Conservation (phyloP, 2,329 filamentous ascomycete species). For the Aspergillus alliaceus region DNA sequence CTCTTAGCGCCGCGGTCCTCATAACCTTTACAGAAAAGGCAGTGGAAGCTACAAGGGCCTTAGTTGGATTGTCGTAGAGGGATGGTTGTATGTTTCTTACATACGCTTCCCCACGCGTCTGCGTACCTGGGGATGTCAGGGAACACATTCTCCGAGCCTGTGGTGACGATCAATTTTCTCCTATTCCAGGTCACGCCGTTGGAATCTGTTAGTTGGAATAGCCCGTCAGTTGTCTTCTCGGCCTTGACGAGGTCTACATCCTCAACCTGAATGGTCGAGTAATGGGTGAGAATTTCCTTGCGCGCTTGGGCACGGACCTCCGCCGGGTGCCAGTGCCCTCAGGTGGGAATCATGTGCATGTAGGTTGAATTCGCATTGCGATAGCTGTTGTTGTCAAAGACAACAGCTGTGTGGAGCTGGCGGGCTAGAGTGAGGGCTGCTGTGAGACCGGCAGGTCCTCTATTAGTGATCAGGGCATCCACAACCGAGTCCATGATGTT, state of each 20-base stretch:
- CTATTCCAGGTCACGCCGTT: conserved; percentile 44
- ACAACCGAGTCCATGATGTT: background rate
- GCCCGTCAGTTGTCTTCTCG: background rate
- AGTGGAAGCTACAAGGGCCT: too few relatives aligned
- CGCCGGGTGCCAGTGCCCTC: conserved; percentile 35
- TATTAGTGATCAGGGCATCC: conserved; percentile 40
- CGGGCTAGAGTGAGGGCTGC: conserved; percentile 42
- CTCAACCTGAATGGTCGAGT: background rate
- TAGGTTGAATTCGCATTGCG: conserved; percentile 44
- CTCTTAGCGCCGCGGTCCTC: conserved; percentile 53
- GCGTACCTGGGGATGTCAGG: conserved; percentile 54
- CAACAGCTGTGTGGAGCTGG: conserved; percentile 38
- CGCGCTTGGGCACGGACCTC: conserved; percentile 19
- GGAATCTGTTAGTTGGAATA: conserved; percentile 38
- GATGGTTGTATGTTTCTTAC: too few relatives aligned
- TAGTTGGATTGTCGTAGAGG: conserved; percentile 51
- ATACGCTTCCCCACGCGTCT: conserved; percentile 59
- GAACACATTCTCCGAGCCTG: conserved; percentile 53
- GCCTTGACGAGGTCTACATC: background rate
- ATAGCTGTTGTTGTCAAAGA: conserved; percentile 46
- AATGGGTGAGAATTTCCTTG: background rate
- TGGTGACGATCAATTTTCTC: conserved; percentile 56
- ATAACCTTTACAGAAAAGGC: conserved; percentile 58
- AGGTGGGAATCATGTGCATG: conserved; percentile 47
- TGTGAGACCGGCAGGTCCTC: conserved; percentile 48